phyloP scores from a whole-genome alignment of 73 alveolate genomes.

The Symbiodinium natans region DNA sequence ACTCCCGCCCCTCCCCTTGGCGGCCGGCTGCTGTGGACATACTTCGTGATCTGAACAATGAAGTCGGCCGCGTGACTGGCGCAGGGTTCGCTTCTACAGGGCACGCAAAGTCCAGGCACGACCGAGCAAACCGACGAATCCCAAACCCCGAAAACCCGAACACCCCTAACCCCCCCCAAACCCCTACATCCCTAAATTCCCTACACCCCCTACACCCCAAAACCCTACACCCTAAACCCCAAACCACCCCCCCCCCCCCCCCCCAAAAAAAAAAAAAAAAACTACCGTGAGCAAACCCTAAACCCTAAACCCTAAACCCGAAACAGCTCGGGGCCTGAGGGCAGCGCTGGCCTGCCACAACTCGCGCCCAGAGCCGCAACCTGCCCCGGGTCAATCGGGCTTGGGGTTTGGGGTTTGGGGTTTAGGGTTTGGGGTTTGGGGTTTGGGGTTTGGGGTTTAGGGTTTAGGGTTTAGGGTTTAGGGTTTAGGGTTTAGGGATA shows the following conservation, averaged over 20 bases:
- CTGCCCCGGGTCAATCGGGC: not conserved
- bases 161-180: no score
- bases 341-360: slow-evolving; percentile 79
- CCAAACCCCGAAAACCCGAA: no score
- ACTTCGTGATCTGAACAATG: slow-evolving; percentile 24
- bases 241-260: not conserved
- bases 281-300: not conserved
- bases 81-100: not conserved
- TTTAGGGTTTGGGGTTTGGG: no score
- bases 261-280: not conserved
- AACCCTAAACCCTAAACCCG: not conserved
- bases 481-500: no score
- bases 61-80: slow-evolving; percentile 85
- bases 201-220: no score
- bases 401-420: no score
- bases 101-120: no score
- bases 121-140: no score
- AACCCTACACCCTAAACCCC: no score
- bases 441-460: no score
- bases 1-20: not conserved
- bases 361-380: slow-evolving; percentile 82
- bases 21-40: not conserved
- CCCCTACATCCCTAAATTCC: no score
- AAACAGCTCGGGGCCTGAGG: slow-evolving; percentile 19
- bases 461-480: no score